These are phyloP conservation scores for Lactarius hengduanensis DNA, from an alignment of 768 basidiomycete genomes.

Conservation along the genomic window DNA sequence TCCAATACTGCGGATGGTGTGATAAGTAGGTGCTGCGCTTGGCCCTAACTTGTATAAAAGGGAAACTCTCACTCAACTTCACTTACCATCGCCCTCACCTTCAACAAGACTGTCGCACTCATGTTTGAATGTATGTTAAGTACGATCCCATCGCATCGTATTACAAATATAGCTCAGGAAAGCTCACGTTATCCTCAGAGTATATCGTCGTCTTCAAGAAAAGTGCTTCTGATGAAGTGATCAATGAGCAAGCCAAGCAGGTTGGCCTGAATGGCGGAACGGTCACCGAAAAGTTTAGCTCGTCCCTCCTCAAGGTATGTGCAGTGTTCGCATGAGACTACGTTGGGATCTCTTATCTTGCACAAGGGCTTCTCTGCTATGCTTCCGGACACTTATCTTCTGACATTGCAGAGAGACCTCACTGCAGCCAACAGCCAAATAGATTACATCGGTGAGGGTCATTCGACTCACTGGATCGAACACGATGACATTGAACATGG, in stretches of 20 bases:
- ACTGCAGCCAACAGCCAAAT: constrained; percentile 35
- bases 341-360: neutral
- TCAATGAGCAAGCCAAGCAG: constrained; percentile 42
- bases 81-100: neutral
- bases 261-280: constrained; percentile 45
- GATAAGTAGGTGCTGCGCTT: too few species aligned
- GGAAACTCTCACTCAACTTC: neutral
- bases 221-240: constrained; percentile 39
- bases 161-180: neutral
- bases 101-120: neutral
- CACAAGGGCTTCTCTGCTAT: constrained; percentile 46
- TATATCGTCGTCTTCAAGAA: constrained; percentile 60
- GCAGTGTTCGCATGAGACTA: neutral
- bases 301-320: constrained; percentile 32
- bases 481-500: constrained; percentile 2
- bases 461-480: neutral
- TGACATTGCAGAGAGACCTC: constrained; percentile 37
- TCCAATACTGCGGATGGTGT: too few species aligned
- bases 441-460: constrained; percentile 47
- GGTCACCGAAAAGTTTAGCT: constrained; percentile 43
- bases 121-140: constrained; percentile 29
- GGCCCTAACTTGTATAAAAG: neutral
- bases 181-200: constrained; percentile 36
- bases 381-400: constrained; percentile 38
- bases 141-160: constrained; percentile 7